Evolutionary conservation across 2,329 filamentous ascomycete genomes (phyloP).

Genomic region (Colletotrichum graminicola): DNA sequence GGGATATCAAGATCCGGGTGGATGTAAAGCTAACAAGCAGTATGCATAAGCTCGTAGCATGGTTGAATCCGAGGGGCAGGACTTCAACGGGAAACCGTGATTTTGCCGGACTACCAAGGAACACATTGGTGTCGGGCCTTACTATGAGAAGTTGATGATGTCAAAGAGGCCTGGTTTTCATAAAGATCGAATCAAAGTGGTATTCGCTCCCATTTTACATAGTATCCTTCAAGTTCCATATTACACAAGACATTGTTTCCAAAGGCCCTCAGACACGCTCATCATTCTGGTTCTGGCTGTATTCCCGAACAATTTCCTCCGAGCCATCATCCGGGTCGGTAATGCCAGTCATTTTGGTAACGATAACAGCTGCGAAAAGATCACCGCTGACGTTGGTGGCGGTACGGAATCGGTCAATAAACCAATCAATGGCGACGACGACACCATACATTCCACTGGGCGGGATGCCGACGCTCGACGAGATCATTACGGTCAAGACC

Average conservation of each 20-base stretch:
- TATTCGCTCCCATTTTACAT: constrained; percentile 18
- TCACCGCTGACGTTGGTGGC: constrained; percentile 65
- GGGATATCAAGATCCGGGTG: background rate
- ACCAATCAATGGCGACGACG: constrained; percentile 67
- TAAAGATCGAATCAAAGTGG: constrained; percentile 15
- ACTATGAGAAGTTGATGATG: background rate
- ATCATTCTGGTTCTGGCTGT: constrained; percentile 34
- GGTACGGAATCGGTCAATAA: constrained; percentile 68
- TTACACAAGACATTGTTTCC: background rate
- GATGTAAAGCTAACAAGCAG: background rate
- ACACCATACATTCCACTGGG: constrained; percentile 65
- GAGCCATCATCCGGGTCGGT: constrained; percentile 43
- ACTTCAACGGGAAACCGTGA: background rate
- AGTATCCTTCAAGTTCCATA: background rate
- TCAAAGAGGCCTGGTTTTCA: background rate
- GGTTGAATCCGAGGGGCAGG: background rate
- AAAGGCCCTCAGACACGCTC: constrained; percentile 24
- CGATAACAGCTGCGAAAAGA: constrained; percentile 57
- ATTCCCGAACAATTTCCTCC: constrained; percentile 20
- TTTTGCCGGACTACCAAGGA: background rate
- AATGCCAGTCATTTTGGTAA: constrained; percentile 56
- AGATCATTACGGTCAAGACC: constrained; percentile 65
- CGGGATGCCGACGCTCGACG: constrained; percentile 57
- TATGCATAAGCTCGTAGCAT: background rate
- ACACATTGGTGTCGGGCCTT: background rate